Base-by-base conservation (phyloP, 2,329 filamentous ascomycete genomes). In the Aspergillus udagawae region DNA sequence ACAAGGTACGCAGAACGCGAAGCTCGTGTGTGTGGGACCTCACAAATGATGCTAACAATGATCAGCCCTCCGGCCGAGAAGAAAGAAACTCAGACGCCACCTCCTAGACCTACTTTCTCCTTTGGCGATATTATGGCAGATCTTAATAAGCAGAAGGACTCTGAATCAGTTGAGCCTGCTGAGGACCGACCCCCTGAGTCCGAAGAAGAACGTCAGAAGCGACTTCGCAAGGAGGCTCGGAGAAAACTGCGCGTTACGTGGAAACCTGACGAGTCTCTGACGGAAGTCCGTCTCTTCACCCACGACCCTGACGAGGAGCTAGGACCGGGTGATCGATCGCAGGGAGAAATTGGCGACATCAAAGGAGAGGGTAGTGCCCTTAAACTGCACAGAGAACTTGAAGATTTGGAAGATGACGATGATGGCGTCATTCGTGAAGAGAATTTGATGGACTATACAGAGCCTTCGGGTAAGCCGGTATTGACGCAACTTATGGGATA, bases 291-390 rank as follows among this genome's bases (percentile, higher is more conserved):
- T 49, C 77, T 83, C 51, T 87, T 87, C 67, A 82, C 80, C 27
- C 84, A 86, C 67, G 83, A 86, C 62, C 84, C 83, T 0, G 83
- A 86, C 9, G 85, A 87, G 67, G 84, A 87, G 61, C 70, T 83
- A 55, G 81, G 80, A 17, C 83, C 84, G 49, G 80, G 82, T 47
- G 81, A 83, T 57, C 84, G 81, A 63, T 79, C 83, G 64, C 78
- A 82, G 63, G 80, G 82, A 49, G 83, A 86, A 67, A 80, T 81
- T 12, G 79, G 79, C 25, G 84, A 87, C 65, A 80, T 84, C 50
- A 82, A 82, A 54, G 83, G 83, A 41, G 85, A 81, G 68, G 79
- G 79, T 41, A 76, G 77, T 62, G 76, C 77, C 45, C 74, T 81
- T 44, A 81, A 80, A 63, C 72, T 79, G 51, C 78, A 80, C 58